These are phyloP conservation scores for Hyphodiscus sp. DNA, from an alignment of 2,329 filamentous ascomycete genomes.

Conservation along the genomic window DNA sequence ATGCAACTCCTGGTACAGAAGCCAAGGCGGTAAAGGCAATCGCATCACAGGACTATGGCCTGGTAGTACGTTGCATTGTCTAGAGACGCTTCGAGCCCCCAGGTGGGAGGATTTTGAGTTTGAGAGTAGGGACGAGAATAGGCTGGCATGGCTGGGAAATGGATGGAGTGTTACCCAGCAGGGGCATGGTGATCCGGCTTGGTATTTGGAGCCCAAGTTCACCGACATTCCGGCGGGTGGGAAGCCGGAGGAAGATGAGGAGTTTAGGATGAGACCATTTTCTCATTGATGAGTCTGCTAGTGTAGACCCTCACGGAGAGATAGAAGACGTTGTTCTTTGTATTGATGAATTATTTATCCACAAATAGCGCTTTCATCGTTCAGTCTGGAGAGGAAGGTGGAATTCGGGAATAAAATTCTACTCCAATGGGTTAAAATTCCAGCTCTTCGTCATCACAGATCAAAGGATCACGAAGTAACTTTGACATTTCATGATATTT, in stretches of 20 bases:
- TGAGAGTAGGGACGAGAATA: constrained; percentile 31
- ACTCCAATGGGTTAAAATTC: too few relatives aligned
- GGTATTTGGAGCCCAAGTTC: constrained; percentile 35
- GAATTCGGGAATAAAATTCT: too few relatives aligned
- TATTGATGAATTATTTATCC: too few relatives aligned
- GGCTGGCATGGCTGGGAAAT: constrained; percentile 37
- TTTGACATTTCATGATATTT: too few relatives aligned
- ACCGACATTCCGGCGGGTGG: constrained; percentile 32
- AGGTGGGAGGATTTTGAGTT: constrained; percentile 47
- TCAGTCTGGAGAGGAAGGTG: too few relatives aligned
- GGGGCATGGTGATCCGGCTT: constrained; percentile 35
- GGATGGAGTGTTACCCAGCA: constrained; percentile 37
- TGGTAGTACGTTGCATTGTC: constrained; percentile 31
- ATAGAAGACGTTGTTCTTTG: too few relatives aligned
- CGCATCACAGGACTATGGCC: constrained; percentile 39
- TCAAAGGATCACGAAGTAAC: too few relatives aligned
- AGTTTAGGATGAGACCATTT: constrained; percentile 32
- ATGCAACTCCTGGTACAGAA: constrained; percentile 28
- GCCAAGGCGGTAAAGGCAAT: constrained; percentile 32
- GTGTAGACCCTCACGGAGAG: too few relatives aligned
- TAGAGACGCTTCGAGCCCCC: constrained; percentile 43
- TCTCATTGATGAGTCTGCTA: constrained; percentile 24
- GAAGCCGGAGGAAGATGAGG: constrained; percentile 33
- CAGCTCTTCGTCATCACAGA: too few relatives aligned
- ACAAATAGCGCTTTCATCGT: too few relatives aligned